A percentile compares a stretch with the other conserved stretches of the same genome.
Evolutionary conservation across 2,329 filamentous ascomycete species (phyloP).

Genomic region (Neonectria coccinea): DNA sequence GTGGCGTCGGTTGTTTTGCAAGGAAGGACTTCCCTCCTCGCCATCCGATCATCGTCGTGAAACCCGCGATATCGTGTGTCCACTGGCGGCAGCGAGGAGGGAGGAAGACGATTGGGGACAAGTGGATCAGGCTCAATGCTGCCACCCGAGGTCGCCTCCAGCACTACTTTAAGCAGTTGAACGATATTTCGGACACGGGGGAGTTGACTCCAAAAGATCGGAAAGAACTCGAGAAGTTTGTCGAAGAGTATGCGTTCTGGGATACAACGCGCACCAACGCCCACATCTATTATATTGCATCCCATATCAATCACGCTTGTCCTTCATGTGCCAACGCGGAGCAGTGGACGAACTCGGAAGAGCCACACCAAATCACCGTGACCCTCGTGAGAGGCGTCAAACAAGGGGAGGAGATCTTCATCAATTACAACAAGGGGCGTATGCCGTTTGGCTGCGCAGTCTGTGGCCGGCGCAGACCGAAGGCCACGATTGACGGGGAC

Average conservation of each 20-base stretch:
- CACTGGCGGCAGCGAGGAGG: conserved; percentile 24
- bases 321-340: conserved; percentile 44
- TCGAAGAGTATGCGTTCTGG: conserved; percentile 44
- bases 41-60: conserved; percentile 36
- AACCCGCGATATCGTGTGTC: conserved; percentile 33
- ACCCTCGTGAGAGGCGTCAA: conserved; percentile 33
- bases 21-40: conserved; percentile 8
- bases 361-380: conserved; percentile 37
- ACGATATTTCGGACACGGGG: conserved; percentile 11
- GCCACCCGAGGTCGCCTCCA: conserved; percentile 10
- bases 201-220: conserved; percentile 5
- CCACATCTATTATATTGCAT: conserved; percentile 38
- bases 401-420: conserved; percentile 51
- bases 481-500: not conserved
- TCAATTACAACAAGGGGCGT: conserved; percentile 50
- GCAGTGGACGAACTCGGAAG: conserved; percentile 18
- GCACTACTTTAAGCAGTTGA: conserved; percentile 28
- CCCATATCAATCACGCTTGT: conserved; percentile 52
- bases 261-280: conserved; percentile 20
- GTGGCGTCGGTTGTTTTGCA: conserved; percentile 39
- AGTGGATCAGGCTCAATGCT: conserved; percentile 32
- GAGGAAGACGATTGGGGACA: conserved; percentile 5
- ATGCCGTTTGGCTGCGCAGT: conserved; percentile 45
- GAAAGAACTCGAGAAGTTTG: conserved; percentile 37
- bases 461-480: conserved; percentile 22